Evolutionary conservation across 768 basidiomycete genomes (phyloP), one percentile per base, ranked within the genome.

Genomic region (Pleurotus ostreatus): DNA sequence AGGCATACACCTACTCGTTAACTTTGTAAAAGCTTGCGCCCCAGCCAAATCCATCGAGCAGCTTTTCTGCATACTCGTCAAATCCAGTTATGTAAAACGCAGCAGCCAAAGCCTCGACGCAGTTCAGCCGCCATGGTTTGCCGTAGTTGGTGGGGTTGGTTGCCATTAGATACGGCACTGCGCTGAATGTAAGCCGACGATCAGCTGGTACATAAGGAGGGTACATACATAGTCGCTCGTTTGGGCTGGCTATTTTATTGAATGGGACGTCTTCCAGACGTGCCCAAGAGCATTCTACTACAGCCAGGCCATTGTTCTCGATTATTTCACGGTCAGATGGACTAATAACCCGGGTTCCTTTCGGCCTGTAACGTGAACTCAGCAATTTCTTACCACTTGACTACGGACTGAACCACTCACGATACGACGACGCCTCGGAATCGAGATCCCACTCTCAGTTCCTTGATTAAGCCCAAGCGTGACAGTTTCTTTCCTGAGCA

Each of bases 211-310:
- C 8, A 44, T 3, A 41, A 46, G 12, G 44, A 11, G 49, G 43
- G 8, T 0, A 80, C 92, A 59, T 63, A 97, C 95, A 65, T 44
- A 98, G 67, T 7, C 97, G 81, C 75, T 99, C 97, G 62, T 98
- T 81, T 0, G 96, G 94, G 61, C 92, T 93, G 4, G 89, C 80
- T 60, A 98, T 96, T 73, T 98, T 98, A 49, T 79, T 75, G 66
- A 97, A 99, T 1, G 97, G 97, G 6, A 99, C 87, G 56, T 98
- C 97, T 46, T 92, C 92, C 6, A 98, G 71, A 18, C 94, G 82
- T 1, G 97, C 96, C 97, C 97, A 99, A 3, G 93, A 96, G 68
- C 96, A 98, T 67, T 99, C 97, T 2, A 99, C 92, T n/a, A 99
- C 97, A 0, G 96, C 97, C 4, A 98, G 72, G 0, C 97, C 97